Evolutionary conservation across 1,284 basidiomycete genomes (phyloP).

Genomic region (Puccinia coronata): DNA sequence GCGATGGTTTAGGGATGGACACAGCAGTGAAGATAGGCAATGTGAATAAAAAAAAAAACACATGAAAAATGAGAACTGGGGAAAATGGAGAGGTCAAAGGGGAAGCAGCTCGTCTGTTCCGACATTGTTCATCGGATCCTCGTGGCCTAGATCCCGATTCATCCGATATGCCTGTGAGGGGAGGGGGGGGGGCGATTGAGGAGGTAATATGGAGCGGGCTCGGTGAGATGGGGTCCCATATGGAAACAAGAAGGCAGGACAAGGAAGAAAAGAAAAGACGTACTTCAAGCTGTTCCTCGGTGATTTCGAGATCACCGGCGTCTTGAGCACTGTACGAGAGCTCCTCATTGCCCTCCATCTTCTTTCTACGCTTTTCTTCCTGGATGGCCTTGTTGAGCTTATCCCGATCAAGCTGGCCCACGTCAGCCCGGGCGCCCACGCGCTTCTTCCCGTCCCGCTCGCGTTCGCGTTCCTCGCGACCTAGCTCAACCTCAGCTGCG

Average conservation of each 20-base stretch:
- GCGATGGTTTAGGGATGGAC: too few species aligned
- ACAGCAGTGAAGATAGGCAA: too few species aligned
- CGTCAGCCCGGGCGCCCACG: slow-evolving; percentile 61
- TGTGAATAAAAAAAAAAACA: too few species aligned
- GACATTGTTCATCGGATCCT: slow-evolving; percentile 88
- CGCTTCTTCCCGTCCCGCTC: slow-evolving; percentile 58
- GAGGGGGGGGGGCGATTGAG: slow-evolving; percentile 58
- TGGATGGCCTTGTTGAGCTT: slow-evolving; percentile 70
- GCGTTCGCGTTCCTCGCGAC: slow-evolving; percentile 55
- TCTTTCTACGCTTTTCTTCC: slow-evolving; percentile 75
- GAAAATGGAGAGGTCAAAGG: slow-evolving; percentile 49
- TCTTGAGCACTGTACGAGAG: slow-evolving; percentile 60
- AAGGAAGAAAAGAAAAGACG: slow-evolving; percentile 63
- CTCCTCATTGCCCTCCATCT: slow-evolving; percentile 65
- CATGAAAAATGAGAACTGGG: too few species aligned
- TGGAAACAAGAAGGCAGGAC: slow-evolving; percentile 60
- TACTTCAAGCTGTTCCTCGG: slow-evolving; percentile 65
- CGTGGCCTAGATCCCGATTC: slow-evolving; percentile 65
- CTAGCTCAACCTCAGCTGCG: slow-evolving; percentile 47
- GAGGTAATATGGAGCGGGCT: slow-evolving; percentile 78
- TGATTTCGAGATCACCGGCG: slow-evolving; percentile 60
- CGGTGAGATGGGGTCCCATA: slow-evolving; percentile 64
- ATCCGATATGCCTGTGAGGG: slow-evolving; percentile 77
- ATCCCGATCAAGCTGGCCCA: slow-evolving; percentile 72
- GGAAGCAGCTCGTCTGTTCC: slow-evolving; percentile 64